Evolutionary conservation across 495 filamentous ascomycete species (phyloP).

Genomic region (Penicillium arizonense): DNA sequence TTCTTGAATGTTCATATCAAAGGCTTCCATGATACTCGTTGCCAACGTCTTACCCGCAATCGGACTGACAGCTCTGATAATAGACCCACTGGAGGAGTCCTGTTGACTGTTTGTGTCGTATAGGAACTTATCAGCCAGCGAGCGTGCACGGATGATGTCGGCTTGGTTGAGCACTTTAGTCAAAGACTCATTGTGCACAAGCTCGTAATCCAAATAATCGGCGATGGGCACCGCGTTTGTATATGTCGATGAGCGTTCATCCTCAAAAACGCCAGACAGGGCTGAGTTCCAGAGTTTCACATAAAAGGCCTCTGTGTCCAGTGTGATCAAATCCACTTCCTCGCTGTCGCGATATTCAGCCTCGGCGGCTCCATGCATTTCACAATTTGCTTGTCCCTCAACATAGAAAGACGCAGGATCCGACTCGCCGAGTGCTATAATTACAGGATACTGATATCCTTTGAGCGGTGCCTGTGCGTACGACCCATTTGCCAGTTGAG

Average conservation of each 20-base stretch:
- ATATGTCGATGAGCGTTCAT: conserved; percentile 47
- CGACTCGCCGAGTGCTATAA: conserved; percentile 48
- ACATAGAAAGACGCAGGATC: conserved; percentile 59
- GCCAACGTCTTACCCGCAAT: conserved; percentile 66
- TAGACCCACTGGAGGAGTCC: conserved; percentile 34
- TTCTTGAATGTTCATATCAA: conserved; percentile 49
- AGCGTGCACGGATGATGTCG: conserved; percentile 56
- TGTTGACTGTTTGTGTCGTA: conserved; percentile 62
- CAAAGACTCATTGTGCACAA: conserved; percentile 67
- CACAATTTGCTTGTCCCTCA: conserved; percentile 58
- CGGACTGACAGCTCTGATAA: conserved; percentile 48
- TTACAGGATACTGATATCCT: conserved; percentile 72
- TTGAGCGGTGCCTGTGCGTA: conserved; percentile 56
- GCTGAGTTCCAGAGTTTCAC: conserved; percentile 38
- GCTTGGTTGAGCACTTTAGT: conserved; percentile 48
- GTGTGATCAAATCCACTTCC: conserved; percentile 34
- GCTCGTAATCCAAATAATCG: conserved; percentile 73
- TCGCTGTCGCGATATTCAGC: conserved; percentile 37
- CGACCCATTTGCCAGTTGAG: conserved; percentile 55
- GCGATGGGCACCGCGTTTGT: conserved; percentile 59
- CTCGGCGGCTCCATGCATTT: conserved; percentile 34
- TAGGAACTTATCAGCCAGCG: conserved; percentile 65
- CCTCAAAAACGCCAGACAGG: conserved; percentile 29
- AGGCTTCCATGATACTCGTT: conserved; percentile 55
- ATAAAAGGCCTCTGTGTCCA: conserved; percentile 51